Base-by-base conservation (phyloP, 108 stramenopile genomes). In the Stephanodiscus triporus region DNA sequence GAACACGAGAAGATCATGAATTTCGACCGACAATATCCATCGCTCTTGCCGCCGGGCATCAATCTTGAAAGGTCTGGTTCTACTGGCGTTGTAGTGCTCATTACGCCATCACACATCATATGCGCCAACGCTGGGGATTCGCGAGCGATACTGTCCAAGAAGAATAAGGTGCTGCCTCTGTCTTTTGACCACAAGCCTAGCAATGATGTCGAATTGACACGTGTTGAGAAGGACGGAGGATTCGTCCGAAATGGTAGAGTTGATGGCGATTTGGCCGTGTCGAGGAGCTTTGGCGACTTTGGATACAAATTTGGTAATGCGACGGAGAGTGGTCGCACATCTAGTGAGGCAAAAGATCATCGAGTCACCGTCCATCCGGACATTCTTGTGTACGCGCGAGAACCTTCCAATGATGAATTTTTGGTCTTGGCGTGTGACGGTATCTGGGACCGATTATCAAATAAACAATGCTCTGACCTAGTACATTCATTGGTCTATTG, bases 61-160 rank as follows among this genome's bases (percentile, higher is more conserved):
- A 37, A 72, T 27, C 48, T 85, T 23, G 93, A 92, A 80, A 74
- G 88, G 53, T 84, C 82, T 14, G 99, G 99, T 0, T 90, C 95
- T 16, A 97, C 99, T 0, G 95, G 90, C 19, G 89, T 97, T 30
- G 82, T 88, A 24, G 95, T 90, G 2, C 62, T 98, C 42, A 53
- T 98, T 6, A 97, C 97, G 19, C 97, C 97, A 0, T 76, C 84
- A 19, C 93, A 96, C 42, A 85, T 98, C 37, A 68, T 99, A 32
- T 96, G 95, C 72, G 96, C 96, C 66, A 99, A 99, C 82, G 94
- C 96, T 13, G 99, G 99, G 24, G 99, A 99, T 73, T 97, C 96
- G 37, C 75, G 99, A 51, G 92, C 95, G 56, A 78, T 97, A 56
- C 82, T 93, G 13, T 77, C 80, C 36, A 73, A 84, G 19, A 70